Conservation (phyloP, 2,329 filamentous ascomycete species). For the Alternaria infectoria region DNA sequence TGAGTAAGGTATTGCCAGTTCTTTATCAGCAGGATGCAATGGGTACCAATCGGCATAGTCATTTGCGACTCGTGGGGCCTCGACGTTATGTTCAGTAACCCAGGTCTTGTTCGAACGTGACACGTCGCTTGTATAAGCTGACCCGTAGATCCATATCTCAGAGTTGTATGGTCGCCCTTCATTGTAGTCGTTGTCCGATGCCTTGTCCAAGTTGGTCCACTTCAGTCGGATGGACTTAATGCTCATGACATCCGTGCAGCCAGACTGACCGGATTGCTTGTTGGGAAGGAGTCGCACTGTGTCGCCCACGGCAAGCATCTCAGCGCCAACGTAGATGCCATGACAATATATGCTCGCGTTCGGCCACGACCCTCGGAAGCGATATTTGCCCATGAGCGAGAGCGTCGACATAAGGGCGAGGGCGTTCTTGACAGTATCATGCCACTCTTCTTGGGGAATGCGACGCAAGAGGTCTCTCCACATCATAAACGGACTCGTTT, state of each 20-base stretch:
- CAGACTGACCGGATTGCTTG: constrained; percentile 9
- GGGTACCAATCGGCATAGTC: constrained; percentile 62
- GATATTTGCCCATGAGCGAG: constrained; percentile 59
- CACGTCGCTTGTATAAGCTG: constrained; percentile 53
- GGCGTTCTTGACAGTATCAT: constrained; percentile 62
- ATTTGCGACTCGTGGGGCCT: constrained; percentile 26
- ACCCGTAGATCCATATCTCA: constrained; percentile 57
- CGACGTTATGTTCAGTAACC: constrained; percentile 14
- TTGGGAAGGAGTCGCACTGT: constrained; percentile 56
- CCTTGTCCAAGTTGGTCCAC: constrained; percentile 56
- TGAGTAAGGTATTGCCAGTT: constrained; percentile 57
- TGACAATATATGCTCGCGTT: constrained; percentile 59
- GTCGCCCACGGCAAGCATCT: constrained; percentile 62
- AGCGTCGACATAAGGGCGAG: constrained; percentile 60
- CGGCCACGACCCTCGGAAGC: constrained; percentile 62
- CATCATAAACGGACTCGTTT: constrained; percentile 61
- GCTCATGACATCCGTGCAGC: constrained; percentile 59
- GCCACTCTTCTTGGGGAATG: constrained; percentile 51
- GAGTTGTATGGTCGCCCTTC: constrained; percentile 55
- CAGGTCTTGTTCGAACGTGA: constrained; percentile 39
- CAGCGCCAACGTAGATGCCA: constrained; percentile 63
- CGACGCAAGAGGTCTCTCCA: constrained; percentile 59
- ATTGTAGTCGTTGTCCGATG: constrained; percentile 54
- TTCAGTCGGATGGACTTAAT: constrained; percentile 61
- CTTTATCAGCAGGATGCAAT: constrained; percentile 50